Evolutionary conservation across 352 stramenopile species (phyloP).

Genomic region (Elongisporangium prolatum): DNA sequence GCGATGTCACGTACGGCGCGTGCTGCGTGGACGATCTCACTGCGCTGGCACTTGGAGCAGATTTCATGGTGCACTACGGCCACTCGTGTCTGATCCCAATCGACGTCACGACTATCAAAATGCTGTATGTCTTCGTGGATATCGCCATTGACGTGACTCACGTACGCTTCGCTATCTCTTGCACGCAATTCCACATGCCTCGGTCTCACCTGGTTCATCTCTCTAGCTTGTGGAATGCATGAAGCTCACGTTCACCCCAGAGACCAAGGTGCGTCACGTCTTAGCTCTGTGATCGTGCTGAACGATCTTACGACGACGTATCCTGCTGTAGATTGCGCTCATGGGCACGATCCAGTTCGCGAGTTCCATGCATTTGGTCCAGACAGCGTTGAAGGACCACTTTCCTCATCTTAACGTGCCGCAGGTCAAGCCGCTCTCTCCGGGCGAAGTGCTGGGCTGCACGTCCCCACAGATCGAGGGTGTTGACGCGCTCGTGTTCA

Average conservation of each 20-base stretch:
- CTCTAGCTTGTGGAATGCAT: slow-evolving; percentile 93
- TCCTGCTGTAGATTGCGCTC: slow-evolving; percentile 68
- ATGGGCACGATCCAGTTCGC: slow-evolving; percentile 97
- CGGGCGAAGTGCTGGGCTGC: slow-evolving; percentile 98
- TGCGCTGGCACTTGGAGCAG: slow-evolving; percentile 91
- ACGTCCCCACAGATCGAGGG: slow-evolving; percentile 94
- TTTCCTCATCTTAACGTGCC: slow-evolving; percentile 86
- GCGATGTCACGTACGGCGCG: slow-evolving; percentile 99
- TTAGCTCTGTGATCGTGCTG: not conserved
- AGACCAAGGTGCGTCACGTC: slow-evolving; percentile 53
- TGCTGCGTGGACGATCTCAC: slow-evolving; percentile 99
- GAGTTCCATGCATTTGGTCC: slow-evolving; percentile 85
- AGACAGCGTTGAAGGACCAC: slow-evolving; percentile 63
- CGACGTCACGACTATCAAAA: slow-evolving; percentile 93
- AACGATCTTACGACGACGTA: not conserved
- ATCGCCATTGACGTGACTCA: slow-evolving; percentile 98
- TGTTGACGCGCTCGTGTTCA: slow-evolving; percentile 95
- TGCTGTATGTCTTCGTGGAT: slow-evolving; percentile 99
- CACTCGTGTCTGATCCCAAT: slow-evolving; percentile 99
- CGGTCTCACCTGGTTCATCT: slow-evolving; percentile 5
- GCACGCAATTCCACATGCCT: not conserved
- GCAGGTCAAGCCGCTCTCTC: slow-evolving; percentile 97
- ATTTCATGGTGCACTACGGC: slow-evolving; percentile 99
- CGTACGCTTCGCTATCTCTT: slow-evolving; percentile 22
- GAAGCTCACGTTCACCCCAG: slow-evolving; percentile 82